Percentiles rank a stretch among this genome's conserved stretches.
These are phyloP conservation scores for Alternaria brassicae DNA, from an alignment of 2,329 filamentous ascomycete genomes.

Conservation along the genomic window DNA sequence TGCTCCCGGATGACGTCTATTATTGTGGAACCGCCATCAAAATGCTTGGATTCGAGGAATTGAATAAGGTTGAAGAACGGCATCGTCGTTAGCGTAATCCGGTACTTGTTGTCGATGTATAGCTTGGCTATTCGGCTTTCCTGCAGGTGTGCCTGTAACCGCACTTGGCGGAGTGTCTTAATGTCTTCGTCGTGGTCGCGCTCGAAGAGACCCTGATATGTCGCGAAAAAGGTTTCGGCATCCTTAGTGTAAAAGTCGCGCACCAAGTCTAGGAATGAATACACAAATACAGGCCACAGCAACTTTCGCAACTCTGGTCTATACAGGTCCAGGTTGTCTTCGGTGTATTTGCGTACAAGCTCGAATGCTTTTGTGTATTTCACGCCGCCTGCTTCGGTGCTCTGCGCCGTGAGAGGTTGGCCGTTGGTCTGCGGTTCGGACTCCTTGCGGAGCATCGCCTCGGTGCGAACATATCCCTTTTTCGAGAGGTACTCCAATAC, in stretches of 20 bases:
- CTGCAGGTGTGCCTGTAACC: constrained; percentile 76
- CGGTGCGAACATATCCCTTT: constrained; percentile 90
- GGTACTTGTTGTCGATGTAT: constrained; percentile 87
- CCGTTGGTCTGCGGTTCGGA: constrained; percentile 86
- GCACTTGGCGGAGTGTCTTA: constrained; percentile 74
- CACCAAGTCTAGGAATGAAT: constrained; percentile 85
- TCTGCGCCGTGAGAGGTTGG: constrained; percentile 69
- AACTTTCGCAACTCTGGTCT: constrained; percentile 87
- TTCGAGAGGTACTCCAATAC: constrained; percentile 96
- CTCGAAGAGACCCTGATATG: constrained; percentile 74
- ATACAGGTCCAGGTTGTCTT: constrained; percentile 92
- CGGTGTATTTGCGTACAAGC: constrained; percentile 80
- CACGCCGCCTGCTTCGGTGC: constrained; percentile 73
- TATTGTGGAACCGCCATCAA: constrained; percentile 79
- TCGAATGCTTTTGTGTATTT: constrained; percentile 80
- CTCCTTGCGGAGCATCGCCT: constrained; percentile 90
- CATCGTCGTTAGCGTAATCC: constrained; percentile 85
- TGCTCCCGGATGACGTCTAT: constrained; percentile 72
- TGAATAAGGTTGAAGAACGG: constrained; percentile 83
- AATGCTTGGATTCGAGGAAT: constrained; percentile 86
- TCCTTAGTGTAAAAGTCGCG: constrained; percentile 74
- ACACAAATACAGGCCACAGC: constrained; percentile 92
- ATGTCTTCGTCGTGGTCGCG: constrained; percentile 82
- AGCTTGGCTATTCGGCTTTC: constrained; percentile 80
- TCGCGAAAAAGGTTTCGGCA: constrained; percentile 74